Evolutionary conservation across 1,284 basidiomycete species (phyloP).

Genomic region (Lentinula novae-zelandiae): DNA sequence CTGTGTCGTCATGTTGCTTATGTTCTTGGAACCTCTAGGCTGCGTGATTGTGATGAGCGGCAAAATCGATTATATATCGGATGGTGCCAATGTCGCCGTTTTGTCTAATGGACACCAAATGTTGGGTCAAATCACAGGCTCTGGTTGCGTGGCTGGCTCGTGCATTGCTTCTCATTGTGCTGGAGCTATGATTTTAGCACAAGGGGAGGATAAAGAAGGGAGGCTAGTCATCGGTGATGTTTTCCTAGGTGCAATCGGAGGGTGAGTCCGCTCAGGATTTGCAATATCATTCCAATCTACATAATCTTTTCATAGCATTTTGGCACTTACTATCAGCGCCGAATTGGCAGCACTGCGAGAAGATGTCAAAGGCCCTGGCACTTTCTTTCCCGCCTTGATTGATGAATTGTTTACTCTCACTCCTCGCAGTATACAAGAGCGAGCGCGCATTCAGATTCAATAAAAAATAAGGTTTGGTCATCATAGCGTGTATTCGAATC

Average conservation of each 20-base stretch:
- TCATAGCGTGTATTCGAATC: too few relatives aligned
- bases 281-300: conserved; percentile 3
- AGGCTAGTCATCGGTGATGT: conserved; percentile 67
- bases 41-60: conserved; percentile 87
- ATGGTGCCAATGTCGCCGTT: conserved; percentile 69
- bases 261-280: conserved; percentile 42
- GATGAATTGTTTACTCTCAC: conserved; percentile 53
- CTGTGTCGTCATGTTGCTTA: not conserved
- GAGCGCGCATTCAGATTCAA: conserved; percentile 44
- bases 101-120: conserved; percentile 76
- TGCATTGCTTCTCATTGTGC: conserved; percentile 77
- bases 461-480: not conserved
- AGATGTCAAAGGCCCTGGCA: conserved; percentile 81
- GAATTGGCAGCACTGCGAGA: conserved; percentile 71
- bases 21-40: conserved; percentile 35
- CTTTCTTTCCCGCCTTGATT: conserved; percentile 84
- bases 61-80: conserved; percentile 80
- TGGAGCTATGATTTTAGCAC: conserved; percentile 42
- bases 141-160: conserved; percentile 87
- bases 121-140: conserved; percentile 83
- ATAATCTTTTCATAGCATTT: conserved; percentile 46
- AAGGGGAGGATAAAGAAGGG: conserved; percentile 26
- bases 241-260: conserved; percentile 71
- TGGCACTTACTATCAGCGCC: conserved; percentile 81
- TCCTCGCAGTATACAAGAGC: conserved; percentile 45